Conservation (phyloP, 108 stramenopile species). For the Skeletonema costatum region DNA sequence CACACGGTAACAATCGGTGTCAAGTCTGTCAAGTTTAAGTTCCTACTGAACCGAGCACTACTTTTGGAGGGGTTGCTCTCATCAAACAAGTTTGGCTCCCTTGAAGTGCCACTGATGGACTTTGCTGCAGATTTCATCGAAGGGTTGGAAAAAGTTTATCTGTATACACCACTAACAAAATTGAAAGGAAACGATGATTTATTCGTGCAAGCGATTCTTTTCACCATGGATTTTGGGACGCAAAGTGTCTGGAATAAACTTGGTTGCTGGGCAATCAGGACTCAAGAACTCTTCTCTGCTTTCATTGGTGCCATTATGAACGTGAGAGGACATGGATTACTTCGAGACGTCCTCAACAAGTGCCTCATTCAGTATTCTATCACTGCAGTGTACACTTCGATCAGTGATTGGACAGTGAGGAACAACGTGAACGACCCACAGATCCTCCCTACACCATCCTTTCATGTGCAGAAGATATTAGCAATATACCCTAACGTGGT, state of each 20-base stretch:
- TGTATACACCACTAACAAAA: no score
- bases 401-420: not conserved
- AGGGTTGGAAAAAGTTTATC: no score
- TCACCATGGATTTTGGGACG: no score
- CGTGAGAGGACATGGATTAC: not conserved
- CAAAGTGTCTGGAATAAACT: not conserved
- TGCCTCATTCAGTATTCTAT: slow-evolving; percentile 1
- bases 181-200: no score
- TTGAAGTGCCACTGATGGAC: no score
- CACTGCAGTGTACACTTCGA: not conserved
- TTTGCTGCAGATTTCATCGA: no score
- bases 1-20: not conserved
- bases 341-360: slow-evolving; percentile 4
- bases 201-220: no score
- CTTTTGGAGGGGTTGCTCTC: no score
- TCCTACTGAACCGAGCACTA: not conserved
- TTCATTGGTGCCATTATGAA: not conserved
- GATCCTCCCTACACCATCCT: not conserved
- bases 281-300: not conserved
- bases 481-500: not conserved
- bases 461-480: not conserved
- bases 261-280: not conserved
- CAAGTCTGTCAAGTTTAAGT: no score
- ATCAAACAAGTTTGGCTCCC: no score
- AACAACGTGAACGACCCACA: not conserved